Base-by-base conservation (phyloP, 257 asterid genomes). In the Capsicum pubescens region DNA sequence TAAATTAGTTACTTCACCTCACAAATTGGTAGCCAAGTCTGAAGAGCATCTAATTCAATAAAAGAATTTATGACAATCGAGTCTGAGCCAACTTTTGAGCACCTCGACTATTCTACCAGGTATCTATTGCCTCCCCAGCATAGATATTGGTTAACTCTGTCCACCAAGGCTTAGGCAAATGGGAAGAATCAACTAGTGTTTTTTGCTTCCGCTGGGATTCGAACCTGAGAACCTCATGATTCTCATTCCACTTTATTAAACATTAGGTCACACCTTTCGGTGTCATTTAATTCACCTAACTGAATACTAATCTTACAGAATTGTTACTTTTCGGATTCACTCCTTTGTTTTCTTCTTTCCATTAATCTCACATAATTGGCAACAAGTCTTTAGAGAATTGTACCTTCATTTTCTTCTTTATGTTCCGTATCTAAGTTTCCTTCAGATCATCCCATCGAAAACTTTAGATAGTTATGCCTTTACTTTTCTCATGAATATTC, bases 41-140 rank as follows among this genome's bases (percentile, higher is more conserved):
- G 80, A 72, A 76, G 63, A 52, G 81, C 59, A 52, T 76, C 13
- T 52, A 76, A 52, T 16, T 74, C 81, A 52, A 63, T 68, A 36
- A 36, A 67, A 35, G 14, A 17, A 3, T 3, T 36, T 68, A 46
- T 36, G 54, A 4, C 54, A 16, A 68, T 39, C 36, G 14, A 39
- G 77, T 68, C 26, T 16, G 54, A 36, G 0, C 14, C 77, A 68
- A 68, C 54, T 39, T 68, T 68, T 68, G 19, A 15, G 54, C 52
- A 39, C 14, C 26, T 68, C 52, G 21, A 36, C 77, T 68, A 36
- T 68, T 68, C 77, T 36, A 68, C 14, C 77, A 39, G 13, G 52
- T 36, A 17, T 2, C 26, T 68, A 1, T 8, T 68, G 15, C 17
- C 26, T 50, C 52, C 21, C 76, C 76, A 10, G 76, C 52, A 36